A percentile compares a stretch with the other conserved stretches of the same genome.
phyloP scores from a whole-genome alignment of 2,329 filamentous ascomycete species.

The Fusarium abutilonis region DNA sequence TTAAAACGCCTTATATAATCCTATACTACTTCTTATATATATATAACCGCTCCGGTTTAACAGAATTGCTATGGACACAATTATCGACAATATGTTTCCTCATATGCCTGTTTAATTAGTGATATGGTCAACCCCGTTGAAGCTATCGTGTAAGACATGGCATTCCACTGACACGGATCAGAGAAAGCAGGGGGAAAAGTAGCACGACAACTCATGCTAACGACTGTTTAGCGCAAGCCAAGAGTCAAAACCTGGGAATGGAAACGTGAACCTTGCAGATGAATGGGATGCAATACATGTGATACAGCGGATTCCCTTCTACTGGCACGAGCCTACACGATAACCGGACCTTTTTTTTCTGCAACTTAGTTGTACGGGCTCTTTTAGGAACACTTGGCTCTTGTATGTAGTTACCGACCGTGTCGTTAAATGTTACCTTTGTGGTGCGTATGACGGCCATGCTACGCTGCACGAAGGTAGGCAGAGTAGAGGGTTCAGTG shows the following conservation, averaged over 20 bases:
- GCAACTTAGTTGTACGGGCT: conserved; percentile 14
- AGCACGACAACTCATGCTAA: conserved; percentile 18
- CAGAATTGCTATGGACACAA: background rate
- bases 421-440: conserved; percentile 14
- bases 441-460: conserved; percentile 15
- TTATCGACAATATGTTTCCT: background rate
- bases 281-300: background rate
- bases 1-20: too few relatives aligned
- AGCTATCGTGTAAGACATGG: conserved; percentile 29
- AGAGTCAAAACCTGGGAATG: conserved; percentile 23
- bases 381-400: background rate
- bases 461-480: too few relatives aligned
- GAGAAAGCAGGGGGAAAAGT: conserved; percentile 6
- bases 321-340: conserved; percentile 21
- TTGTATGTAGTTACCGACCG: background rate
- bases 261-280: conserved; percentile 27
- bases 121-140: conserved; percentile 9
- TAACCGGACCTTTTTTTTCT: conserved; percentile 23
- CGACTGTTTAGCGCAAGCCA: conserved; percentile 1
- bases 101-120: background rate
- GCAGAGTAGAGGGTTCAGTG: background rate
- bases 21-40: too few relatives aligned
- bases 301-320: conserved; percentile 1
- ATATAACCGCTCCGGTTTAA: too few relatives aligned
- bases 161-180: conserved; percentile 29